These are phyloP conservation scores for Prunus padus DNA, from an alignment of 306 rosid genomes.

Conservation along the genomic window DNA sequence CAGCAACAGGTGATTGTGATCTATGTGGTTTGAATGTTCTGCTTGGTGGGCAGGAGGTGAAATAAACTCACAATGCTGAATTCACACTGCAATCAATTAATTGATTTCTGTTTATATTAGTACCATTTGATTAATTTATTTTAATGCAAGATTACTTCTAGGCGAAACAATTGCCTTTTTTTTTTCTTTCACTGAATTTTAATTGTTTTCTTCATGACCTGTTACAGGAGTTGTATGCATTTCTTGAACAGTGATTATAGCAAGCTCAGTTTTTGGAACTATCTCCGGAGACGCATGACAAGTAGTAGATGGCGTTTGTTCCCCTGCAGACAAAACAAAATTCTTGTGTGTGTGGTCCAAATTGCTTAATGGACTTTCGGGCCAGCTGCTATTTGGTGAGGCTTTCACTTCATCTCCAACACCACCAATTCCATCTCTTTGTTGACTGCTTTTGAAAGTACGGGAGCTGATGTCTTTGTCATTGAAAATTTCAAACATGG, in stretches of 20 bases:
- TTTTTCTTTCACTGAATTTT: neutral
- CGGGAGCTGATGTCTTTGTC: slow-evolving; percentile 27
- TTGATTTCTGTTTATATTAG: too few relatives aligned
- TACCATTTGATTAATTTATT: too few relatives aligned
- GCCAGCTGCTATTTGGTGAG: neutral
- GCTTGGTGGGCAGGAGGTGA: too few relatives aligned
- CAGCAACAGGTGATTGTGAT: too few relatives aligned
- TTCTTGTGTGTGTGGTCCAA: neutral
- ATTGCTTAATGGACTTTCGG: slow-evolving; percentile 6
- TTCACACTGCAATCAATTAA: too few relatives aligned
- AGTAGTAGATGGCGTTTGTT: neutral
- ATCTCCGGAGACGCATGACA: neutral
- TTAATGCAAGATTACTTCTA: neutral
- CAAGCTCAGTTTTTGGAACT: neutral
- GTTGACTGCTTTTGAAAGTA: slow-evolving; percentile 9
- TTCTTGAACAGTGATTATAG: neutral
- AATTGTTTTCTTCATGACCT: neutral
- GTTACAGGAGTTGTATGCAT: neutral
- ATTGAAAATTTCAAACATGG: slow-evolving; percentile 23
- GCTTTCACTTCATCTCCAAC: neutral
- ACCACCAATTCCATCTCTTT: neutral
- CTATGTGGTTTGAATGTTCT: too few relatives aligned
- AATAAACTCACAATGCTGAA: too few relatives aligned
- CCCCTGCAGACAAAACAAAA: neutral
- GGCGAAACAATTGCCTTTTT: neutral